A percentile compares a stretch with the other conserved stretches of the same genome.
phyloP scores from a whole-genome alignment of 2,329 filamentous ascomycete genomes.

The Alternaria postmessia region DNA sequence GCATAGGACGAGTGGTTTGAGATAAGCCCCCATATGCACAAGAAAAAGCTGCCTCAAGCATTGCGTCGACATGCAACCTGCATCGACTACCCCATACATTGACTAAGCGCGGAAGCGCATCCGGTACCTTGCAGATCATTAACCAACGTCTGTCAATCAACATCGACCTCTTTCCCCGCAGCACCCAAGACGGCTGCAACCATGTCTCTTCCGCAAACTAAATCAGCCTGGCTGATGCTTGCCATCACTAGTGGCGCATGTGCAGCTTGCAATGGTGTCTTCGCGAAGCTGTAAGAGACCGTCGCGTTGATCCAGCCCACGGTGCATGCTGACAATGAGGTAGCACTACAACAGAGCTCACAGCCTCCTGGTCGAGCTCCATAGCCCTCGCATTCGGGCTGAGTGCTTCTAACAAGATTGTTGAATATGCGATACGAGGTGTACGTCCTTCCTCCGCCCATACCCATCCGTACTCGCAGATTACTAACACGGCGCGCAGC shows the following conservation, averaged over 20 bases:
- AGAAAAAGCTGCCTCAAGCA: not conserved
- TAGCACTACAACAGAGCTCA: slow-evolving; percentile 69
- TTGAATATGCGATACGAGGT: slow-evolving; percentile 61
- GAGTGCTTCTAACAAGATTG: slow-evolving; percentile 54
- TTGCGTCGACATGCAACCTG: slow-evolving; percentile 7
- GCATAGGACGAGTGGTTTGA: not conserved
- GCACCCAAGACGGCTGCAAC: not conserved
- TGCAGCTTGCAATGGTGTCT: slow-evolving; percentile 82
- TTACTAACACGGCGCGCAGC: slow-evolving; percentile 53
- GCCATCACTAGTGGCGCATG: slow-evolving; percentile 78
- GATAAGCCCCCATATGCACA: not conserved
- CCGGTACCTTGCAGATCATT: slow-evolving; percentile 27
- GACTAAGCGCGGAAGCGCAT: slow-evolving; percentile 29
- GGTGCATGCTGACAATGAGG: slow-evolving; percentile 15
- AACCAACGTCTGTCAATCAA: slow-evolving; percentile 9
- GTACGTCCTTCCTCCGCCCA: slow-evolving; percentile 50
- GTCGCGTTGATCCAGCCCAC: slow-evolving; percentile 1
- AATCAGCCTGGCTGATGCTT: slow-evolving; percentile 64
- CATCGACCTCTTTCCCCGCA: slow-evolving; percentile 6
- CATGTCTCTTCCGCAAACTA: slow-evolving; percentile 37
- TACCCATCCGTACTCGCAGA: slow-evolving; percentile 7
- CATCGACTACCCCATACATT: slow-evolving; percentile 14
- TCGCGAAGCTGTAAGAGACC: slow-evolving; percentile 75
- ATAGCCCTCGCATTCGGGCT: slow-evolving; percentile 60
- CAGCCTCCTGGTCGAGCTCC: slow-evolving; percentile 60